phyloP scores from a whole-genome alignment of 2,329 filamentous ascomycete species.

The Venturia nashicola region DNA sequence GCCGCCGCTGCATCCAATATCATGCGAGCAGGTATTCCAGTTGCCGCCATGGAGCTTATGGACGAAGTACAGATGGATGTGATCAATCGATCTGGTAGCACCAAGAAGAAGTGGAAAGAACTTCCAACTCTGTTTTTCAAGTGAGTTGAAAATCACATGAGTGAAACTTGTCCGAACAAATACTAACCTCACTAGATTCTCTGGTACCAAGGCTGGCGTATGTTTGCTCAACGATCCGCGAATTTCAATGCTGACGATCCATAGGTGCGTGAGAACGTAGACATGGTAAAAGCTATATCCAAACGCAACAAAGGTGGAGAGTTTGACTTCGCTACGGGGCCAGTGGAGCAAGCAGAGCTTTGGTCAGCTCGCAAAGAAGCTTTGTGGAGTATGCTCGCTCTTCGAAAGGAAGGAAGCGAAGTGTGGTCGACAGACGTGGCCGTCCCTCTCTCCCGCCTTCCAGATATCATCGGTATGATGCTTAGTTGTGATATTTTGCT shows the following conservation, averaged over 20 bases:
- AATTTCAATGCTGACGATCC: constrained; percentile 20
- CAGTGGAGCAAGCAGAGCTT: constrained; percentile 41
- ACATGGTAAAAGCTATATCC: constrained; percentile 55
- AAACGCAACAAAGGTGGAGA: constrained; percentile 43
- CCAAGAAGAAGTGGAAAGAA: constrained; percentile 62
- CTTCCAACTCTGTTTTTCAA: constrained; percentile 73
- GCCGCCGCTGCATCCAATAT: constrained; percentile 62
- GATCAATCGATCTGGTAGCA: constrained; percentile 62
- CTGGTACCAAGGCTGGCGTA: constrained; percentile 58
- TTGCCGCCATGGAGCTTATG: constrained; percentile 76
- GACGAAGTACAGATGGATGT: constrained; percentile 80
- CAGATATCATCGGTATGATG: constrained; percentile 47
- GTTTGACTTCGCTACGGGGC: constrained; percentile 44
- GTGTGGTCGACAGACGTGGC: constrained; percentile 57
- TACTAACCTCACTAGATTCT: constrained; percentile 38
- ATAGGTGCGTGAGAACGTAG: constrained; percentile 57
- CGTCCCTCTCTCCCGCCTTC: constrained; percentile 58
- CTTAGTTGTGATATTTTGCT: background rate
- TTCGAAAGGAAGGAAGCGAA: constrained; percentile 42
- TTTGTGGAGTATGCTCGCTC: constrained; percentile 48
- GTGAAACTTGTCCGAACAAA: background rate
- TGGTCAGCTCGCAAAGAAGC: constrained; percentile 51
- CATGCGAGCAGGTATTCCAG: constrained; percentile 61
- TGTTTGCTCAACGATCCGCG: background rate
- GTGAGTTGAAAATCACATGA: constrained; percentile 24